Evolutionary conservation across 2,329 filamentous ascomycete genomes (phyloP), one percentile per base, ranked within the genome.

Genomic region (Endocalyx cinctus): DNA sequence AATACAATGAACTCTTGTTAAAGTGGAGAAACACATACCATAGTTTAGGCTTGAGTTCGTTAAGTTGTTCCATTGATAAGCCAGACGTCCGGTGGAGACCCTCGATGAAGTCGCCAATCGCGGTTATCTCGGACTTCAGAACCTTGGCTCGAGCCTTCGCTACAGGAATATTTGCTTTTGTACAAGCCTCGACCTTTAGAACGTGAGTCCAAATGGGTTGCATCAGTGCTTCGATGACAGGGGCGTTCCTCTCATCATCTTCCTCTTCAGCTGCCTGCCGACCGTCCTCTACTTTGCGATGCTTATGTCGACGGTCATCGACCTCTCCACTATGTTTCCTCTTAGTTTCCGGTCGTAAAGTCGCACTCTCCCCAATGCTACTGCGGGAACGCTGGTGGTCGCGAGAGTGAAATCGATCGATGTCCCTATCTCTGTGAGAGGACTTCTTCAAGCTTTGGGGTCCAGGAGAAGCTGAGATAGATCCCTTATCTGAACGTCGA

Each of bases 381-480:
- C 64, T 72, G 28, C 69, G 67, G 17, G 69, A 66, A 22, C 72
- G 70, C 32, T 68, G 64, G 31, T 72, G 67, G 18, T 75, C 70
- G 28, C 65, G 62, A 10, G 58, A 58, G 33, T 67, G 62, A 19
- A 58, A 54, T n/a, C 50, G 51, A 32, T 57, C 58, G 27, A 66
- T 63, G 16, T 69, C 64, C 25, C 68, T 62, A 22, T 70, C 68
- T 23, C 65, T 62, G 42, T 66, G 61, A 37, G 70, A 68, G 33
- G 56, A 45, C 41, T 74, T 66, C 57, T 73, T 75, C 13, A 60
- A 56, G 32, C 60, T 54, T 18, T 67, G 66, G 3, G 84, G 82
- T 15, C 72, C 81, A 6, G 85, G 84, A 13, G 84, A 88, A n/a
- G 79, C 81, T 14, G 81, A 83, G 23, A 77, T 70, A 33, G 81